phyloP scores from a whole-genome alignment of 306 rosid species.

The Phaseolus lunatus region DNA sequence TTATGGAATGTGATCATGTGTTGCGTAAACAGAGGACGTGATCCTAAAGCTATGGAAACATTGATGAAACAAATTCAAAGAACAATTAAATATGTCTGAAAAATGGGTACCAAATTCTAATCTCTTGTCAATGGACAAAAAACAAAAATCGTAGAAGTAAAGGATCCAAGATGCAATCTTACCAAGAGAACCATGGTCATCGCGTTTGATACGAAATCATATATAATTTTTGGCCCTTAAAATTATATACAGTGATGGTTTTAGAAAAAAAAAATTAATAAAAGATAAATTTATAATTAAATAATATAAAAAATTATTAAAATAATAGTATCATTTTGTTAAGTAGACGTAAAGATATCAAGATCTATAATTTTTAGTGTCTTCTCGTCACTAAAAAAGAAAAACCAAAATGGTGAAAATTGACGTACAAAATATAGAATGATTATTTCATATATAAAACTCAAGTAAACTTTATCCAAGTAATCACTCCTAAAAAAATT shows the following conservation, averaged over 20 bases:
- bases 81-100: constrained; percentile 18
- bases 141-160: neutral
- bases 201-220: neutral
- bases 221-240: neutral
- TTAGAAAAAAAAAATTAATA: too few species aligned
- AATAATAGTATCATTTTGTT: too few species aligned
- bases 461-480: neutral
- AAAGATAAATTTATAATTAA: too few species aligned
- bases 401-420: neutral
- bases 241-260: too few species aligned
- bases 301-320: too few species aligned
- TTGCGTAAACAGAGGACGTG: constrained; percentile 53
- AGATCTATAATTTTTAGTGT: too few species aligned
- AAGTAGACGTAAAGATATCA: too few species aligned
- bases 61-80: constrained; percentile 36
- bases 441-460: constrained; percentile 18
- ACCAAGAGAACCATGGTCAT: constrained; percentile 43
- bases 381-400: neutral
- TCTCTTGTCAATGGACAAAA: neutral
- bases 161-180: constrained; percentile 47
- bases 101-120: neutral
- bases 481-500: neutral
- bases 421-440: neutral
- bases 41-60: constrained; percentile 57
- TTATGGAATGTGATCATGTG: constrained; percentile 47